Evolutionary conservation across 495 filamentous ascomycete species (phyloP).

Genomic region (Astrocystis sublimbata): DNA sequence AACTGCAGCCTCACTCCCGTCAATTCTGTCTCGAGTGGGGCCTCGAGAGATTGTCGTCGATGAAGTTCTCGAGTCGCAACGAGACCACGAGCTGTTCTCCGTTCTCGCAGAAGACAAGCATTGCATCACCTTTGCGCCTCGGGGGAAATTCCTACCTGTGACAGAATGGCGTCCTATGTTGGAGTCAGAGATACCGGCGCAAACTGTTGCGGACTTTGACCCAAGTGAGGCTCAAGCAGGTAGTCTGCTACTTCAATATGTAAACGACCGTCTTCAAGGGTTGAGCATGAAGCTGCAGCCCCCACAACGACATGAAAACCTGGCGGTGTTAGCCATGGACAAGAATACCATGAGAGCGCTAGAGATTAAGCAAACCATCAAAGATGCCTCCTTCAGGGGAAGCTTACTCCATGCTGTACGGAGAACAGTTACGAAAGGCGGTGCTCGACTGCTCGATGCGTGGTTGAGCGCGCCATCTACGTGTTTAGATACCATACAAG

Average conservation of each 20-base stretch:
- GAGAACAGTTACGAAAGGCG: slow-evolving; percentile 86
- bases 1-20: slow-evolving; percentile 68
- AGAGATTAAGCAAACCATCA: slow-evolving; percentile 82
- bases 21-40: slow-evolving; percentile 76
- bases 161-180: slow-evolving; percentile 74
- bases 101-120: slow-evolving; percentile 58
- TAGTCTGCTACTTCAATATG: slow-evolving; percentile 76
- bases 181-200: slow-evolving; percentile 60
- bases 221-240: slow-evolving; percentile 65
- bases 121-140: slow-evolving; percentile 55
- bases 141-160: slow-evolving; percentile 52
- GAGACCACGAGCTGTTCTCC: slow-evolving; percentile 43
- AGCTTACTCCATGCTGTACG: slow-evolving; percentile 88
- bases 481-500: slow-evolving; percentile 73
- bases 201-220: slow-evolving; percentile 43
- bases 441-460: slow-evolving; percentile 75
- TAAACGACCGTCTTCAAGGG: slow-evolving; percentile 73
- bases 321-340: slow-evolving; percentile 87
- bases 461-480: slow-evolving; percentile 90
- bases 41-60: slow-evolving; percentile 85
- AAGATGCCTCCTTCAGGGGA: slow-evolving; percentile 72
- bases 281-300: slow-evolving; percentile 83
- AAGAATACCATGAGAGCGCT: slow-evolving; percentile 84
- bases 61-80: slow-evolving; percentile 53
- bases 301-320: slow-evolving; percentile 66